Evolutionary conservation across 257 asterid species (phyloP).

Genomic region (Eucommia ulmoides): DNA sequence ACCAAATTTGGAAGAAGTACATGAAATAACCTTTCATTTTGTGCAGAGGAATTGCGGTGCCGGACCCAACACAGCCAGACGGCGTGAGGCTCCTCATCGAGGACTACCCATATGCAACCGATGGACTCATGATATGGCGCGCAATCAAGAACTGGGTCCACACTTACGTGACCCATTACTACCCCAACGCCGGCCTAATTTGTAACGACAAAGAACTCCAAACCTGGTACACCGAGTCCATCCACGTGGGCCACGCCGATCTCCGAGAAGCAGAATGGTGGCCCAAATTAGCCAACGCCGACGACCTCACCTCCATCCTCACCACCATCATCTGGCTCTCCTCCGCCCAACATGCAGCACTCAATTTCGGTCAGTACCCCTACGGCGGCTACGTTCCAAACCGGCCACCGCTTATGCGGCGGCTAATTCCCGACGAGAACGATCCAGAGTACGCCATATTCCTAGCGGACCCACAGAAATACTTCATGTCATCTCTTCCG

Average conservation of each 20-base stretch:
- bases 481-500: constrained; percentile 65
- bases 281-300: constrained; percentile 68
- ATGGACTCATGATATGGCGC: neutral
- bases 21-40: too few species aligned
- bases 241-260: constrained; percentile 83
- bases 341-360: constrained; percentile 93
- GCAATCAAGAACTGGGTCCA: neutral
- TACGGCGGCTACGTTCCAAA: constrained; percentile 94
- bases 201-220: constrained; percentile 24
- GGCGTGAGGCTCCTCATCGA: neutral
- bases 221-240: constrained; percentile 93
- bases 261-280: constrained; percentile 71
- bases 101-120: neutral
- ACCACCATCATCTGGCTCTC: constrained; percentile 85
- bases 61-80: neutral
- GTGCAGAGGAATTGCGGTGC: neutral
- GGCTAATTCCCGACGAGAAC: constrained; percentile 57
- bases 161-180: neutral
- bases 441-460: constrained; percentile 64
- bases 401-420: constrained; percentile 84
- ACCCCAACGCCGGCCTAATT: neutral
- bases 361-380: constrained; percentile 93
- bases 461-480: constrained; percentile 64
- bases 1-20: too few species aligned
- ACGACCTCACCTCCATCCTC: constrained; percentile 60